Percentiles rank a stretch among this genome's conserved stretches.
These are phyloP conservation scores for Candida nonsorbophila DNA, from an alignment of 805 yeast species.

Conservation along the genomic window DNA sequence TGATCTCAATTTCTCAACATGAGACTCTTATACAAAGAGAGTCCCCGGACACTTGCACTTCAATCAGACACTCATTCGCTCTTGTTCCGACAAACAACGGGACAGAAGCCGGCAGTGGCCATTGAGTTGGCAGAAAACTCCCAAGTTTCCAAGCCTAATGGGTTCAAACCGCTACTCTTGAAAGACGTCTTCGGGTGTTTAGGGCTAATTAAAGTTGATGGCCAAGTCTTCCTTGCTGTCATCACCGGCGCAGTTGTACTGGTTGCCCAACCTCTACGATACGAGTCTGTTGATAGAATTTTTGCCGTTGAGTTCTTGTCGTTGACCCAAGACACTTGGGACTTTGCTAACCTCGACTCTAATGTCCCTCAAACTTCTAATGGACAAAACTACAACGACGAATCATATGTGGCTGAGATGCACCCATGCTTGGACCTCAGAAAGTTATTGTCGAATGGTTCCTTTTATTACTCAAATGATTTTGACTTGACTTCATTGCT, in stretches of 20 bases:
- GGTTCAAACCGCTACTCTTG: constrained; percentile 31
- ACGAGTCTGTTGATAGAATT: constrained; percentile 76
- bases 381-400: constrained; percentile 14
- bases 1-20: no score
- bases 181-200: constrained; percentile 59
- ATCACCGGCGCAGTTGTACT: constrained; percentile 64
- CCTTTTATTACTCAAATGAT: constrained; percentile 87
- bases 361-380: constrained; percentile 21
- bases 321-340: constrained; percentile 71
- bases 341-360: constrained; percentile 62
- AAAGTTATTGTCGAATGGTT: constrained; percentile 77
- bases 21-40: constrained; percentile 26
- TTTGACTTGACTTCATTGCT: constrained; percentile 87
- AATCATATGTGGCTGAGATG: constrained; percentile 14
- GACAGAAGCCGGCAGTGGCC: constrained; percentile 27
- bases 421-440: constrained; percentile 84
- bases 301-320: constrained; percentile 85
- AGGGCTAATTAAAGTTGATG: constrained; percentile 70
- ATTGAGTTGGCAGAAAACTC: constrained; percentile 38
- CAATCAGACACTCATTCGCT: constrained; percentile 25
- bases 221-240: constrained; percentile 67
- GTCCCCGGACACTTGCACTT: constrained; percentile 25
- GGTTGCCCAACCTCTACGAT: constrained; percentile 78
- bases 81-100: constrained; percentile 17
- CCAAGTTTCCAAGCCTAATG: constrained; percentile 30